Evolutionary conservation across 2,329 filamentous ascomycete species (phyloP).

Genomic region (Phialocephala sp.): DNA sequence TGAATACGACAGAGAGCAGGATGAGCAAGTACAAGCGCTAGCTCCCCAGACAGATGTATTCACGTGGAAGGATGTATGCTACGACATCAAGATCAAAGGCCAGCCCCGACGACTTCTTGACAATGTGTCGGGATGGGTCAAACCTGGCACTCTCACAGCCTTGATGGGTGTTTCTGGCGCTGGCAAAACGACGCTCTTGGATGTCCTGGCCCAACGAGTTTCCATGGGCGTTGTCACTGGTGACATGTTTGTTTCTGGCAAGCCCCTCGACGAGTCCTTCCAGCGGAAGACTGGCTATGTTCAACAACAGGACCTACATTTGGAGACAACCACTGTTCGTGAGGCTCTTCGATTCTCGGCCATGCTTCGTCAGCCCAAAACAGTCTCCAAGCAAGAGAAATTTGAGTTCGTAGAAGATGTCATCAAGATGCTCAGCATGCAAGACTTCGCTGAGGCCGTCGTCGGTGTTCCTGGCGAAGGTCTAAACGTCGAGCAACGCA

Average conservation of each 20-base stretch:
- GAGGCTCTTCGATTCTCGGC: constrained; percentile 87
- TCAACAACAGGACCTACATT: constrained; percentile 90
- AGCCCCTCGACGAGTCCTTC: constrained; percentile 64
- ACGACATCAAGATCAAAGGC: constrained; percentile 74
- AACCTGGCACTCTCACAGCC: constrained; percentile 72
- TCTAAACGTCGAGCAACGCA: constrained; percentile 73
- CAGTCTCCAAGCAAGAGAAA: constrained; percentile 77
- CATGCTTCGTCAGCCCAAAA: constrained; percentile 80
- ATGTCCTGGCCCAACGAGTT: constrained; percentile 79
- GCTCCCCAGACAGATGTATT: constrained; percentile 42
- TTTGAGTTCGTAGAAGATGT: constrained; percentile 88
- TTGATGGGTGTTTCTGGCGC: constrained; percentile 78
- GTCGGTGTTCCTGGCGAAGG: constrained; percentile 92
- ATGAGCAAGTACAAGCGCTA: constrained; percentile 37
- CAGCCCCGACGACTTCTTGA: constrained; percentile 69
- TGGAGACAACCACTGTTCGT: constrained; percentile 83
- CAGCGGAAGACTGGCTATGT: constrained; percentile 93
- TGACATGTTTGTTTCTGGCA: constrained; percentile 64
- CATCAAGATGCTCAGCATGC: constrained; percentile 89
- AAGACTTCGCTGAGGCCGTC: constrained; percentile 87
- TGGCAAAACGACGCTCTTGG: constrained; percentile 84
- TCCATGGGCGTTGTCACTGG: constrained; percentile 90
- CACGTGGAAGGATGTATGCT: constrained; percentile 59
- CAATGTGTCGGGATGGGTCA: constrained; percentile 75
- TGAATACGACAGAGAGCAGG: constrained; percentile 29